Evolutionary conservation across 441 rosid genomes (phyloP).

Genomic region (Metrosideros polymorpha): DNA sequence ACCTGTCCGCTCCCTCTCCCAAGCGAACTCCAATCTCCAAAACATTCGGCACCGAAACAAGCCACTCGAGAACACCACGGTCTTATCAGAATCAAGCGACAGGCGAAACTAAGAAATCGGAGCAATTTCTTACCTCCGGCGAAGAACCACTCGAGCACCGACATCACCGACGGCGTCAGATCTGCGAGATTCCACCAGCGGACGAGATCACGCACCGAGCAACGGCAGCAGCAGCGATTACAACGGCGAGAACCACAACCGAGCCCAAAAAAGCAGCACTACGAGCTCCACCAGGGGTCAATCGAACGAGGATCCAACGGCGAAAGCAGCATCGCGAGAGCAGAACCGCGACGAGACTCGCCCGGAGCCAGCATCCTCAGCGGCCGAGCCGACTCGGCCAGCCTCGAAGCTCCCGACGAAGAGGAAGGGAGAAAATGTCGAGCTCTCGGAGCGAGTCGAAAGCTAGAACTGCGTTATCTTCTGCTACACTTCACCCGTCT

Average conservation of each 20-base stretch:
- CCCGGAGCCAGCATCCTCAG: slow-evolving; percentile 25
- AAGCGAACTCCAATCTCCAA: background rate
- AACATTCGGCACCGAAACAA: background rate
- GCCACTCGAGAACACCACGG: background rate
- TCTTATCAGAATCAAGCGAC: background rate
- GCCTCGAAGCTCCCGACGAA: background rate
- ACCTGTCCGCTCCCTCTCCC: background rate
- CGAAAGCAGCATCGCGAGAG: slow-evolving; percentile 5
- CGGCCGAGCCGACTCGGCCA: slow-evolving; percentile 11
- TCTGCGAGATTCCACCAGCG: slow-evolving; percentile 30
- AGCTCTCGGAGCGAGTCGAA: background rate
- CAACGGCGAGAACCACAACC: background rate
- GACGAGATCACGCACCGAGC: slow-evolving; percentile 24
- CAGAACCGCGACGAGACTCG: slow-evolving; percentile 21
- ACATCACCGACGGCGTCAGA: slow-evolving; percentile 57
- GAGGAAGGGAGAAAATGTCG: background rate
- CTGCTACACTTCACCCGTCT: background rate
- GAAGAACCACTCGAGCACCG: slow-evolving; percentile 26
- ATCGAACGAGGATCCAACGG: slow-evolving; percentile 24
- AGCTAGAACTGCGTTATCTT: background rate
- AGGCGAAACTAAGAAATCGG: background rate
- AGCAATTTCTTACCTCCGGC: slow-evolving; percentile 19
- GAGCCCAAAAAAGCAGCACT: slow-evolving; percentile 12
- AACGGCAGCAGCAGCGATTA: slow-evolving; percentile 2
- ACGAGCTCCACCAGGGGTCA: slow-evolving; percentile 14